These are phyloP conservation scores for Teratosphaeria viscida DNA, from an alignment of 2,329 filamentous ascomycete genomes.

Conservation along the genomic window DNA sequence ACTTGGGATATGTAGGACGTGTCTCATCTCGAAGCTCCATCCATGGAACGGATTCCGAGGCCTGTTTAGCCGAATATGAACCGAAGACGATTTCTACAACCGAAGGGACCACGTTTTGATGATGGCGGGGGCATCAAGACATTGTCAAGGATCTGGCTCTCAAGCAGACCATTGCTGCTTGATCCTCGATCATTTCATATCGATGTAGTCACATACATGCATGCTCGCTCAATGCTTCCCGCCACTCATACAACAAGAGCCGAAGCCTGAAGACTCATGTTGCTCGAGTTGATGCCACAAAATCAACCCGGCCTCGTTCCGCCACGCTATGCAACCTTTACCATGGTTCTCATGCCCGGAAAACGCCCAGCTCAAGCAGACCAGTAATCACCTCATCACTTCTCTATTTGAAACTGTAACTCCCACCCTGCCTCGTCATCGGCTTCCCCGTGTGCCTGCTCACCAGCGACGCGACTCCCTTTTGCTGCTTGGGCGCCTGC, in stretches of 20 bases:
- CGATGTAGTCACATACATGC: not conserved
- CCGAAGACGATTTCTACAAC: no score
- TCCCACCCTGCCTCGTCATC: slow-evolving; percentile 40
- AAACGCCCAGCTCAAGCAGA: not conserved
- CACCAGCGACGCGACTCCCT: slow-evolving; percentile 28
- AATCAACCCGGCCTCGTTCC: not conserved
- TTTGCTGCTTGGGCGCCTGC: slow-evolving; percentile 23
- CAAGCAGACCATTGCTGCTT: not conserved
- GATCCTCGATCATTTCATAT: not conserved
- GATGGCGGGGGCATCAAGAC: no score
- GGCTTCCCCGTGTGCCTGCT: slow-evolving; percentile 39
- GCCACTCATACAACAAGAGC: not conserved
- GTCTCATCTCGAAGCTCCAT: not conserved
- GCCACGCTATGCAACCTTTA: not conserved
- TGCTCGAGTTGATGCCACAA: not conserved
- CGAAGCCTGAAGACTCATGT: not conserved
- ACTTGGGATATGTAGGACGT: not conserved
- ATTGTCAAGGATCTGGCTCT: no score
- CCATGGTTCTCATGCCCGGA: not conserved
- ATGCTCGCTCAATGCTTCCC: not conserved
- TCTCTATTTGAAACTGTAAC: slow-evolving; percentile 27
- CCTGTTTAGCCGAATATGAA: no score
- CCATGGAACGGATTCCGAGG: no score
- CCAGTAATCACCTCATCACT: not conserved
- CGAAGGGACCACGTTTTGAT: no score